These are phyloP conservation scores for Earliella scabrosa DNA, from an alignment of 1,284 basidiomycete species.

Conservation along the genomic window DNA sequence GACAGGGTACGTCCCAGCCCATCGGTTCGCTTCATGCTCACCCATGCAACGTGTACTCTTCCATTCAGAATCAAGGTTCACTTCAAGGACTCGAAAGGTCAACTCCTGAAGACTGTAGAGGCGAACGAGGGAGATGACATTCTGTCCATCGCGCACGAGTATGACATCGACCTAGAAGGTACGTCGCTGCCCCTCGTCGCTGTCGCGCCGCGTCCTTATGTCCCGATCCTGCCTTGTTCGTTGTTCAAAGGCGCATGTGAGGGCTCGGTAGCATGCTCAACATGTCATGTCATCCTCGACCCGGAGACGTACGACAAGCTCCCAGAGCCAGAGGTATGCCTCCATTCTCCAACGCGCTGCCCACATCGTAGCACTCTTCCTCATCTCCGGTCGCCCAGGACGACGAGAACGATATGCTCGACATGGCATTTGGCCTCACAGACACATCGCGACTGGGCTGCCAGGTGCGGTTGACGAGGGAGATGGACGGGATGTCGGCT, in stretches of 20 bases:
- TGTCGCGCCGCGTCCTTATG: not conserved
- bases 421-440: slow-evolving; percentile 96
- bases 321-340: slow-evolving; percentile 77
- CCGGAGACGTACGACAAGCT: slow-evolving; percentile 85
- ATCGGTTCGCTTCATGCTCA: not conserved
- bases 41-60: slow-evolving; percentile 6
- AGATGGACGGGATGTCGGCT: slow-evolving; percentile 87
- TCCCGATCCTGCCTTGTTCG: not conserved
- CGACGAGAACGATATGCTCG: slow-evolving; percentile 98
- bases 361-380: not conserved
- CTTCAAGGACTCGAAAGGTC: slow-evolving; percentile 90
- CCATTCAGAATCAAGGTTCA: slow-evolving; percentile 79
- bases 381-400: slow-evolving; percentile 45
- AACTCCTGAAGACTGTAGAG: slow-evolving; percentile 85
- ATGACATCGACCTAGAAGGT: slow-evolving; percentile 99
- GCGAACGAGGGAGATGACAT: slow-evolving; percentile 95
- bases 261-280: slow-evolving; percentile 96
- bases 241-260: slow-evolving; percentile 84
- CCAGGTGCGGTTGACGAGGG: slow-evolving; percentile 85
- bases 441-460: slow-evolving; percentile 87
- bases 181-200: slow-evolving; percentile 26
- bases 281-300: slow-evolving; percentile 93
- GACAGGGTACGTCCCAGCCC: slow-evolving; percentile 60
- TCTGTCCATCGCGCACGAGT: slow-evolving; percentile 90
- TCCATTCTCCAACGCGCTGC: not conserved